phyloP scores from a whole-genome alignment of 805 yeast species.

The Hanseniaspora mollemarum region DNA sequence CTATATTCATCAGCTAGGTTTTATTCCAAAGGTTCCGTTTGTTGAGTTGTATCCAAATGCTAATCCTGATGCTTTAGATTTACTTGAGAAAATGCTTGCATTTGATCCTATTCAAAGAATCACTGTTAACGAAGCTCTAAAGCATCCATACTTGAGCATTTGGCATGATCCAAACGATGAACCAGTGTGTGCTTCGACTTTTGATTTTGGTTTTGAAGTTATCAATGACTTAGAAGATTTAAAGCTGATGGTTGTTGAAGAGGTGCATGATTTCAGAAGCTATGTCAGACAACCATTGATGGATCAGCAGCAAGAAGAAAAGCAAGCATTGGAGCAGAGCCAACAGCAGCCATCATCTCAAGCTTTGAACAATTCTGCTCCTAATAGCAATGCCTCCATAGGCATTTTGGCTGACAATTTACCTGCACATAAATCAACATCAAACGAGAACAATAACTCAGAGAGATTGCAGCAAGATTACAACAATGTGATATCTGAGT shows the following conservation, averaged over 20 bases:
- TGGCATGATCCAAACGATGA: slow-evolving; percentile 96
- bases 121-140: slow-evolving; percentile 76
- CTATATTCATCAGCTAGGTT: slow-evolving; percentile 78
- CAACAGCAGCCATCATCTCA: slow-evolving; percentile 24
- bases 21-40: slow-evolving; percentile 69
- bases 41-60: slow-evolving; percentile 66
- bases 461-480: slow-evolving; percentile 23
- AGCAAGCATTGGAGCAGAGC: slow-evolving; percentile 14
- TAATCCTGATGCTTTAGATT: slow-evolving; percentile 74
- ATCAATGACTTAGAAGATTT: slow-evolving; percentile 67
- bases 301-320: slow-evolving; percentile 30
- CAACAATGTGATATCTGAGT: slow-evolving; percentile 20
- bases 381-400: slow-evolving; percentile 20
- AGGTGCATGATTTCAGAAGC: slow-evolving; percentile 65
- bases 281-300: slow-evolving; percentile 68
- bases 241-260: slow-evolving; percentile 67
- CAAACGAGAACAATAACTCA: slow-evolving; percentile 5
- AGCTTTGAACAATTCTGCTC: slow-evolving; percentile 18
- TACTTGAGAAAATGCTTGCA: slow-evolving; percentile 66
- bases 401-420: slow-evolving; percentile 41
- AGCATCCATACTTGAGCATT: slow-evolving; percentile 74
- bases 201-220: slow-evolving; percentile 79
- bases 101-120: slow-evolving; percentile 77
- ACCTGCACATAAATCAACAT: slow-evolving; percentile 28
- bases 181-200: slow-evolving; percentile 65